These are phyloP conservation scores for Kwoniella shandongensis DNA, from an alignment of 768 basidiomycete species.

Conservation along the genomic window DNA sequence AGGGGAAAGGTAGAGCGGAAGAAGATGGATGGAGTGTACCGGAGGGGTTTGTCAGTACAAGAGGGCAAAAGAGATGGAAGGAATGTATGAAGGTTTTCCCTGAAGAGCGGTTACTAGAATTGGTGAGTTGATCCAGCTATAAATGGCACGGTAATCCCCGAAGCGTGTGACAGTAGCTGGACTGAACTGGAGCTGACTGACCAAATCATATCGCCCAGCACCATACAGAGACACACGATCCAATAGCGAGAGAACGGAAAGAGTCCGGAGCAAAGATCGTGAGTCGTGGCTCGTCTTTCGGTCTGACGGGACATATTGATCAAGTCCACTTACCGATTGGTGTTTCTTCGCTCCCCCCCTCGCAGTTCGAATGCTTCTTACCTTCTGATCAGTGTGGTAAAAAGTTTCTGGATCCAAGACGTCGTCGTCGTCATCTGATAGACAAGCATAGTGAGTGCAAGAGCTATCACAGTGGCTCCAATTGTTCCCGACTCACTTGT, in stretches of 20 bases:
- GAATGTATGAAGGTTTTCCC: constrained; percentile 82
- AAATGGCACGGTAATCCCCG: not conserved
- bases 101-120: constrained; percentile 70
- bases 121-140: constrained; percentile 61
- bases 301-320: too few species aligned
- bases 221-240: constrained; percentile 74
- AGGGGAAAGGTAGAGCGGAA: constrained; percentile 8
- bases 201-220: constrained; percentile 43
- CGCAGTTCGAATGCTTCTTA: constrained; percentile 77
- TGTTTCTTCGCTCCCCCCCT: not conserved
- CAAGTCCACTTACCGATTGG: constrained; percentile 6
- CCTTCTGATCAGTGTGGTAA: constrained; percentile 57
- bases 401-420: constrained; percentile 69
- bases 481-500: too few species aligned
- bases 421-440: constrained; percentile 76
- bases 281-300: constrained; percentile 51
- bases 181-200: too few species aligned
- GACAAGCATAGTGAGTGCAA: constrained; percentile 60
- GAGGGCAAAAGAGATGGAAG: constrained; percentile 20
- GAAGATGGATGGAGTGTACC: constrained; percentile 15
- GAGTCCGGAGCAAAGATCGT: constrained; percentile 86
- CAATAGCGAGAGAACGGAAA: constrained; percentile 70
- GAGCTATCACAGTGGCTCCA: too few species aligned
- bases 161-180: not conserved
- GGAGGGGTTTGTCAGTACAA: constrained; percentile 25